Conservation (phyloP, 1,139 yeast species). For the Pichia sp. region DNA sequence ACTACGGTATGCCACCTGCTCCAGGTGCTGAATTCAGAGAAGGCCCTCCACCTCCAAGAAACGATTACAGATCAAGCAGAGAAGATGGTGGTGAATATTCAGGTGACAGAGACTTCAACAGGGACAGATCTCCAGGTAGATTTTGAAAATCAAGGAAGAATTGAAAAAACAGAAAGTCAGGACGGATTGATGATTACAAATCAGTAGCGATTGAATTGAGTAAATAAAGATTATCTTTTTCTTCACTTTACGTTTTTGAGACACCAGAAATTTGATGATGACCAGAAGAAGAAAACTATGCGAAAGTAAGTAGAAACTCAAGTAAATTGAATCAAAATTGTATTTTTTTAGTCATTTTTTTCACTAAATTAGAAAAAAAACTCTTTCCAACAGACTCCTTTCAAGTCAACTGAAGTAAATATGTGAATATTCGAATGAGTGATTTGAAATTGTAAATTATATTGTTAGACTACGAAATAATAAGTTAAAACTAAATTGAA, state of each 20-base stretch:
- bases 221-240: not conserved
- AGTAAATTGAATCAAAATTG: not conserved
- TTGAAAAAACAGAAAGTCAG: not conserved
- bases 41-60: slow-evolving; percentile 29
- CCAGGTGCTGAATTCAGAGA: slow-evolving; percentile 34
- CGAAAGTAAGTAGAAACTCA: not conserved
- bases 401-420: slow-evolving; percentile 3
- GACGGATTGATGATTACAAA: not conserved
- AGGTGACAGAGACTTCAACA: slow-evolving; percentile 33
- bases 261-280: not conserved
- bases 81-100: slow-evolving; percentile 27
- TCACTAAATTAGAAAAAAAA: not conserved
- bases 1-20: slow-evolving; percentile 29
- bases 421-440: not conserved
- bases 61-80: slow-evolving; percentile 34
- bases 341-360: not conserved
- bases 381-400: not conserved
- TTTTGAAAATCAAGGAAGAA: slow-evolving; percentile 31
- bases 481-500: not conserved
- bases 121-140: slow-evolving; percentile 61
- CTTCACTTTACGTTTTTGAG: not conserved
- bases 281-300: not conserved
- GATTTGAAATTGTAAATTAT: not conserved
- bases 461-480: not conserved
- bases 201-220: not conserved